Base-by-base conservation (phyloP, 2,329 filamentous ascomycete species). In the Pseudocercospora vitis region DNA sequence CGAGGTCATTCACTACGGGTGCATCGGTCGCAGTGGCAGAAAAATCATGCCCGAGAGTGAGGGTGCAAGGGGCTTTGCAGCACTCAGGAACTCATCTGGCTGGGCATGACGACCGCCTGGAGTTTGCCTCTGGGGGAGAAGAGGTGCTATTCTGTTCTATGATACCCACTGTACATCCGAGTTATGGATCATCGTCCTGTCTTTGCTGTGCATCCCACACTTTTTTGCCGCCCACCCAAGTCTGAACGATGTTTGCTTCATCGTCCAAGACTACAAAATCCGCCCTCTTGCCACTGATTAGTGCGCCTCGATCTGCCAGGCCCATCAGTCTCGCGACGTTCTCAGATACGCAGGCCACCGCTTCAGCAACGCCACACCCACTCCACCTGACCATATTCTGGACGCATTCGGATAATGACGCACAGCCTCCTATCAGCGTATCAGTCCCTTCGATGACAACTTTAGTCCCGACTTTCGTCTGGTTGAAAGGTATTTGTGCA, bases 371-470 rank as follows among this genome's bases (percentile, higher is more conserved):
- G 16, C 65, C 67, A 59, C 76, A 78, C 3, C 75, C 76, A 56
- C 62, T 73, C 74, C 76, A 79, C 47, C 62, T 54, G 64, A 76
- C 72, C 52, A 78, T 55, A 58, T 79, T 81, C 44, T 74, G 67
- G 11, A 82, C 73, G 53, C 77, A 78, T 53, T 80, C 71, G 51
- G 79, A 74, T 50, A 83, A 61, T 3, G 72, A 70, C 26, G 78
- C 77, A 58, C 78, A 80, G 1, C 78, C 78, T 0, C 79, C 80
- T 21, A 81, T 76, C 49, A 82, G 63, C 7, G 79, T 82, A 8
- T 81, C 73, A 0, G 78, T 81, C 2, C 76, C 76, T 11, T 76
- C 73, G 39, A 81, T 80, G 0, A 76, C 77, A 0, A 78, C 79
- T 46, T 71, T 67, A 21, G 74, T 75, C 0, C 78, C 78, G 2